Percentiles rank a stretch among this genome's conserved stretches.
Evolutionary conservation across 345 rosid species (phyloP).

Genomic region (Streptanthus diversifolius): DNA sequence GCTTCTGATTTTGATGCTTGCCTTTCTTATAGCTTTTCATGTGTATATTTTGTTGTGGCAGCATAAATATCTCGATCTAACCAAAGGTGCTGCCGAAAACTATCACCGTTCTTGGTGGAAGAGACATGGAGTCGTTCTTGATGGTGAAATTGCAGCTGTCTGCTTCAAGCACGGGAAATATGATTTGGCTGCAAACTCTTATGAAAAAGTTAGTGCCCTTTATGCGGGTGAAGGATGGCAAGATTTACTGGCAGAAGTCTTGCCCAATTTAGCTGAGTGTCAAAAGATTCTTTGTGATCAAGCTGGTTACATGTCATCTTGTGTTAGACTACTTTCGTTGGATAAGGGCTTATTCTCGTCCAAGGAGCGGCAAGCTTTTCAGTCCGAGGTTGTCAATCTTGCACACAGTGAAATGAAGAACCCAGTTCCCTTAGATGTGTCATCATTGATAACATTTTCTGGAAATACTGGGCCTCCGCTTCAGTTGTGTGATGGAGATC

Average conservation of each 20-base stretch:
- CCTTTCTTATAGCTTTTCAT: slow-evolving; percentile 6
- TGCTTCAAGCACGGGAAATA: slow-evolving; percentile 82
- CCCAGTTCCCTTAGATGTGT: slow-evolving; percentile 92
- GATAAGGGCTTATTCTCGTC: slow-evolving; percentile 74
- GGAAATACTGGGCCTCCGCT: slow-evolving; percentile 85
- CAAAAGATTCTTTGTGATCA: slow-evolving; percentile 89
- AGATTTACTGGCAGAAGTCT: slow-evolving; percentile 87
- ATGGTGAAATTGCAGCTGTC: slow-evolving; percentile 96
- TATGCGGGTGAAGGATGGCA: slow-evolving; percentile 99
- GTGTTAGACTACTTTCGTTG: slow-evolving; percentile 84
- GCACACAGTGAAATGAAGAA: slow-evolving; percentile 94
- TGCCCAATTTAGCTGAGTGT: slow-evolving; percentile 92
- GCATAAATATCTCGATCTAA: slow-evolving; percentile 81
- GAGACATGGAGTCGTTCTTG: slow-evolving; percentile 96
- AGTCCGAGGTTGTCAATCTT: slow-evolving; percentile 78
- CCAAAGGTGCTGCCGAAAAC: slow-evolving; percentile 96
- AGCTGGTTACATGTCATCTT: slow-evolving; percentile 93
- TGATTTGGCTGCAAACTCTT: slow-evolving; percentile 94
- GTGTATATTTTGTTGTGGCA: slow-evolving; percentile 42
- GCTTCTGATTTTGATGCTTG: background rate
- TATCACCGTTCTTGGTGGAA: slow-evolving; percentile 99
- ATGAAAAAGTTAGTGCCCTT: slow-evolving; percentile 95
- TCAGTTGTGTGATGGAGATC: slow-evolving; percentile 94
- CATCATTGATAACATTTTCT: slow-evolving; percentile 88
- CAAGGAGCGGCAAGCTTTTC: slow-evolving; percentile 94